phyloP scores from a whole-genome alignment of 768 basidiomycete genomes.

The Pleurotus citrinopileatus region DNA sequence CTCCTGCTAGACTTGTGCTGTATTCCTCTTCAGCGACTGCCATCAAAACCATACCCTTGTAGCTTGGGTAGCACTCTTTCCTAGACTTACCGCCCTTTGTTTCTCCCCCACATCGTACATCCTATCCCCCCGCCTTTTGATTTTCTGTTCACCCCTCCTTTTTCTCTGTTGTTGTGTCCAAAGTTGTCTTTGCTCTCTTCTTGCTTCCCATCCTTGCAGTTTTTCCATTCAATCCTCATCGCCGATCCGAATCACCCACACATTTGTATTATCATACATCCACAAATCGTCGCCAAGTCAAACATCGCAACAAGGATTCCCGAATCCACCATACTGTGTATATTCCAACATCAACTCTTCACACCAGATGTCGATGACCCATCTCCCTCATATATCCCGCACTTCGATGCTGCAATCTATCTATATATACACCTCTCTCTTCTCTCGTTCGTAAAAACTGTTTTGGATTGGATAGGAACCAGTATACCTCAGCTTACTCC shows the following conservation, averaged over 20 bases:
- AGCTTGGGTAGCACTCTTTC: background rate
- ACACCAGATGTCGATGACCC: background rate
- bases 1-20: background rate
- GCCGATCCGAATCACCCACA: background rate
- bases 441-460: background rate
- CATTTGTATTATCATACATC: constrained; percentile 4
- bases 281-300: background rate
- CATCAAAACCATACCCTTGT: background rate
- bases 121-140: background rate
- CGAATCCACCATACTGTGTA: constrained; percentile 3
- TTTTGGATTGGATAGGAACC: constrained; percentile 8
- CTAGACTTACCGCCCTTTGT: background rate
- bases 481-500: constrained; percentile 8
- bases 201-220: constrained; percentile 2
- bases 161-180: constrained; percentile 6
- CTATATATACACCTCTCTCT: background rate
- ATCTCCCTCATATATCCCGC: constrained; percentile 6
- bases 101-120: background rate
- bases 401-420: background rate
- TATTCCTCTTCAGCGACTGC: background rate
- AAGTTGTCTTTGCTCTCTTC: constrained; percentile 8
- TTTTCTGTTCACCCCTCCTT: background rate
- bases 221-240: background rate
- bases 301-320: background rate
- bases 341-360: too few species aligned